Conservation (phyloP, 176 grass and related monocot genomes). For the Chloris gayana region DNA sequence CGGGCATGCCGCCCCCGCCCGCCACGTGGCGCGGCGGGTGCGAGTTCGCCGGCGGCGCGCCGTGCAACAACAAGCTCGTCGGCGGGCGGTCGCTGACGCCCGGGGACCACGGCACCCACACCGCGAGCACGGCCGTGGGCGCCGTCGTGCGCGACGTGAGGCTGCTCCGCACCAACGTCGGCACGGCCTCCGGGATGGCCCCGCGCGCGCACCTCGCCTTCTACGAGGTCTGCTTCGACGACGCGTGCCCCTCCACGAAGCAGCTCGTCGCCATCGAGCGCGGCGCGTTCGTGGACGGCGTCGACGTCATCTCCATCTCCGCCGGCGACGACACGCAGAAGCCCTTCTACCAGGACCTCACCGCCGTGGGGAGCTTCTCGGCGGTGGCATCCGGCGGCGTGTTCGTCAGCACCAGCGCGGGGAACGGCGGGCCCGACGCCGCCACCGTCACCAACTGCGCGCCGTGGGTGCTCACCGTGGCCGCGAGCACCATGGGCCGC, state of each 20-base stretch:
- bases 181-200: slow-evolving; percentile 56
- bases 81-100: slow-evolving; percentile 43
- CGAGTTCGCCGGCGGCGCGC: slow-evolving; percentile 44
- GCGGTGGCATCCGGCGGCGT: slow-evolving; percentile 44
- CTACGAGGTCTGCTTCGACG: slow-evolving; percentile 48
- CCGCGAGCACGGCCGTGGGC: slow-evolving; percentile 65
- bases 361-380: slow-evolving; percentile 44
- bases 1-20: slow-evolving; percentile 47
- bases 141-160: slow-evolving; percentile 26
- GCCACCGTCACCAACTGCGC: slow-evolving; percentile 47
- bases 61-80: slow-evolving; percentile 81
- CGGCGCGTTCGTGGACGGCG: slow-evolving; percentile 56
- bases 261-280: slow-evolving; percentile 53
- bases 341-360: slow-evolving; percentile 58
- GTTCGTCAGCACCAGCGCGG: slow-evolving; percentile 47
- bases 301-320: slow-evolving; percentile 72
- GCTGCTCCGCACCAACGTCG: background rate
- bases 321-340: slow-evolving; percentile 30
- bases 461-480: slow-evolving; percentile 58
- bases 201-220: slow-evolving; percentile 64
- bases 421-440: slow-evolving; percentile 25
- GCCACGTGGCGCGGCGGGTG: slow-evolving; percentile 69
- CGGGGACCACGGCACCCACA: slow-evolving; percentile 66
- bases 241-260: slow-evolving; percentile 42
- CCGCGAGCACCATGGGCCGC: slow-evolving; percentile 55